Base-by-base conservation (phyloP, 1,284 basidiomycete species). In the Sanghuangporus baumii region DNA sequence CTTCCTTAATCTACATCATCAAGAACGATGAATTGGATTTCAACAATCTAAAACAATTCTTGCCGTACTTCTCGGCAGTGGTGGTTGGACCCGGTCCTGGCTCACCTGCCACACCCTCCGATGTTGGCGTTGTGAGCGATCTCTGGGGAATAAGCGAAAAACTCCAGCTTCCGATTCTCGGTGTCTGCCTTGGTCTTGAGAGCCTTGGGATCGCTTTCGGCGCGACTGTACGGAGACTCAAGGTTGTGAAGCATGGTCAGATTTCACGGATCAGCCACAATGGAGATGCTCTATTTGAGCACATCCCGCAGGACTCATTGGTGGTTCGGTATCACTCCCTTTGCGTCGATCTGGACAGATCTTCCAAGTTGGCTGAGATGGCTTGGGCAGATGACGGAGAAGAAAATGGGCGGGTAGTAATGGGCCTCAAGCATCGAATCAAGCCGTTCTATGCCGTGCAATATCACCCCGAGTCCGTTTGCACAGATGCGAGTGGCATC, bases 401-500 rank as follows among this genome's bases (percentile, higher is more conserved):
- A 41, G 87, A 87, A 62, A 86, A 89, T 66, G 86, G 87, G 3
- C 74, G 67, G 46, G 84, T 91, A 18, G 75, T 88, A 20, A 92
- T 92, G 89, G 88, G 84, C 34, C 73, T 81, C 36, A 81, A 79
- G 67, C 94, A 96, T 71, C 78, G 69, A 51, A 72, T 69, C 11
- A 82, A 81, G 65, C 93, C 95, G 0, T 91, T 96, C 67, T 96
- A 90, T 86, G 94, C 93, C 2, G 94, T 98, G 2, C 96, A 98
- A 72, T 98, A 97, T 70, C 96, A 98, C 73, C 96, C 96, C 0
- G 96, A 96, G 74, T 92, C 87, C 7, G 82, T 86, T 1, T 81
- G 86, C 66, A 91, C 88, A 2, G 74, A 76, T 54, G 81, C 79
- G 2, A 86, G 86, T 9, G 89, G 89, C 1, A 68, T 79, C 16